Percentiles rank a stretch among this genome's conserved stretches.
Conservation (phyloP, 306 rosid species). For the Fragaria vesca region DNA sequence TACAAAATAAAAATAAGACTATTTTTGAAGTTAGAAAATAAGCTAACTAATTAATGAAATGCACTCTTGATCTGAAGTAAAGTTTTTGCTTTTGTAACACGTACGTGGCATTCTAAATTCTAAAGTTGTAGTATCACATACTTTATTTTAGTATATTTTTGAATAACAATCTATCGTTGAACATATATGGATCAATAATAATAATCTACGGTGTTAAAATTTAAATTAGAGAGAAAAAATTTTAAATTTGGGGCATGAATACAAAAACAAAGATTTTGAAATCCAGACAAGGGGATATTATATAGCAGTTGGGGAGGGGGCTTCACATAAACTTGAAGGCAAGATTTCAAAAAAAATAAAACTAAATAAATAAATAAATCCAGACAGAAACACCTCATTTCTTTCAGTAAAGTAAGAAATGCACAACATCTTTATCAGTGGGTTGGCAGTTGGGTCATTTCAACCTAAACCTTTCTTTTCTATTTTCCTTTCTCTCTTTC, state of each 20-base stretch:
- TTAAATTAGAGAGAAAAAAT: neutral
- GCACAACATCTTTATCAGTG: conserved; percentile 41
- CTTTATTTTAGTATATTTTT: no score
- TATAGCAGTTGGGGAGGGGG: neutral
- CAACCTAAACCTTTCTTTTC: conserved; percentile 30
- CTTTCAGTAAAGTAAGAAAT: conserved; percentile 33
- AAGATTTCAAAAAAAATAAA: neutral
- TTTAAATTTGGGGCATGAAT: neutral
- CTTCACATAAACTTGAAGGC: conserved; percentile 11
- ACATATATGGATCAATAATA: no score
- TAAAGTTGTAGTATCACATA: no score
- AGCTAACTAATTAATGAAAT: no score
- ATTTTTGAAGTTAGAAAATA: no score
- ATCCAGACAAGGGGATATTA: neutral
- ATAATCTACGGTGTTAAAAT: no score
- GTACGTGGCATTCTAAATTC: no score
- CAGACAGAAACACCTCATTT: conserved; percentile 32
- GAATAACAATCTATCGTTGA: no score
- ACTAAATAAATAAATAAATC: neutral
- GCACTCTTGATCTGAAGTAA: no score
- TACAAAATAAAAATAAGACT: no score
- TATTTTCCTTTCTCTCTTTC: neutral
- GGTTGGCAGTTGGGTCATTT: conserved; percentile 67
- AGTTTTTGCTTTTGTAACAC: no score
- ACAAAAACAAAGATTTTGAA: conserved; percentile 4